Percentiles rank a stretch among this genome's conserved stretches.
Evolutionary conservation across 176 grass and related monocot species (phyloP).

Genomic region (Rhynchospora breviuscula): DNA sequence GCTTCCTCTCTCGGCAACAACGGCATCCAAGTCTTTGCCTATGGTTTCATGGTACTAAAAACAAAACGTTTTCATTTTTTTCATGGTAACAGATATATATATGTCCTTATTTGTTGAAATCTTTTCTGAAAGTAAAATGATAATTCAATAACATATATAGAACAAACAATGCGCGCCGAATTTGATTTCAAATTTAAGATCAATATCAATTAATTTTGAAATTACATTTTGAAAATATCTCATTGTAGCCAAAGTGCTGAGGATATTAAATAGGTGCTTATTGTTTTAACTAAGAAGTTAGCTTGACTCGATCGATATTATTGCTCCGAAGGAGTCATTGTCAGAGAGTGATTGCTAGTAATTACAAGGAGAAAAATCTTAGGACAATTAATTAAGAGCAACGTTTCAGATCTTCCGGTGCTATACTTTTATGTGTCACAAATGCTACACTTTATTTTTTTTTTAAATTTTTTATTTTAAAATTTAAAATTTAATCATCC

Average conservation of each 20-base stretch:
- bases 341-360: too few species aligned
- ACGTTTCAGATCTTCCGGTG: too few species aligned
- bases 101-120: neutral
- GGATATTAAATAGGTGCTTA: neutral
- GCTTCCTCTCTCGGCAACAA: constrained; percentile 43
- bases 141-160: neutral
- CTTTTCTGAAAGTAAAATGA: neutral
- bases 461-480: too few species aligned
- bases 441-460: too few species aligned
- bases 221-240: neutral
- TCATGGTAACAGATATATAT: neutral
- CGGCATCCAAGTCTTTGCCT: constrained; percentile 47
- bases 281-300: too few species aligned
- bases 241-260: neutral
- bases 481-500: too few species aligned
- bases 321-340: too few species aligned
- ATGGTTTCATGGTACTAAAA: constrained; percentile 35
- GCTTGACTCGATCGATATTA: too few species aligned
- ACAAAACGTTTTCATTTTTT: neutral
- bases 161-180: neutral
- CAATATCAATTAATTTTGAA: neutral
- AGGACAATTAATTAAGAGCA: too few species aligned
- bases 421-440: too few species aligned
- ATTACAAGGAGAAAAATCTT: too few species aligned
- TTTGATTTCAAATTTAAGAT: neutral